A percentile compares a stretch with the other conserved stretches of the same genome.
Evolutionary conservation across 345 rosid genomes (phyloP).

Genomic region (Pistacia vera): DNA sequence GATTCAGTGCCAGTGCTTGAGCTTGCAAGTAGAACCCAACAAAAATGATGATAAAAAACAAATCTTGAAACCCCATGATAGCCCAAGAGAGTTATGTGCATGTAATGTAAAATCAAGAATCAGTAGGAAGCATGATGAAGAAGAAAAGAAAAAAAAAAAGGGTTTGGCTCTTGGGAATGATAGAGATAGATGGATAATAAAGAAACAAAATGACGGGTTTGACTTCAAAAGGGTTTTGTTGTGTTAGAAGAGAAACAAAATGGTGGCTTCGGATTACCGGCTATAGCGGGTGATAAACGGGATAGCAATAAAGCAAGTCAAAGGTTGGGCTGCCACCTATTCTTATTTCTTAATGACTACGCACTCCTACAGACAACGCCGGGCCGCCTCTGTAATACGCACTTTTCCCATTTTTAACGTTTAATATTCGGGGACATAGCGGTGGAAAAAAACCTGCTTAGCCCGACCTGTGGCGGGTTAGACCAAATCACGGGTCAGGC

Average conservation of each 20-base stretch:
- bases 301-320: neutral
- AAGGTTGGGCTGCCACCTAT: no score
- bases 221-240: neutral
- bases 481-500: no score
- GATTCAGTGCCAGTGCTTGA: conserved; percentile 31
- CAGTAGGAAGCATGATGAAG: neutral
- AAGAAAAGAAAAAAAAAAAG: neutral
- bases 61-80: conserved; percentile 49
- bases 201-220: conserved; percentile 15
- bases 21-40: conserved; percentile 35
- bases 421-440: no score
- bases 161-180: neutral
- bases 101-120: conserved; percentile 12
- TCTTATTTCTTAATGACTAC: no score
- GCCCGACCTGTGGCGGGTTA: no score
- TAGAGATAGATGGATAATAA: neutral
- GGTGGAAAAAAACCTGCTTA: no score
- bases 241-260: neutral
- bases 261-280: neutral
- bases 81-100: neutral
- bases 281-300: neutral
- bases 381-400: neutral
- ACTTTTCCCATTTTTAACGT: no score
- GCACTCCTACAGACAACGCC: neutral
- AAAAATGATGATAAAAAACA: conserved; percentile 37